These are phyloP conservation scores for Colletotrichum cuscutae DNA, from an alignment of 2,329 filamentous ascomycete species.

Conservation along the genomic window DNA sequence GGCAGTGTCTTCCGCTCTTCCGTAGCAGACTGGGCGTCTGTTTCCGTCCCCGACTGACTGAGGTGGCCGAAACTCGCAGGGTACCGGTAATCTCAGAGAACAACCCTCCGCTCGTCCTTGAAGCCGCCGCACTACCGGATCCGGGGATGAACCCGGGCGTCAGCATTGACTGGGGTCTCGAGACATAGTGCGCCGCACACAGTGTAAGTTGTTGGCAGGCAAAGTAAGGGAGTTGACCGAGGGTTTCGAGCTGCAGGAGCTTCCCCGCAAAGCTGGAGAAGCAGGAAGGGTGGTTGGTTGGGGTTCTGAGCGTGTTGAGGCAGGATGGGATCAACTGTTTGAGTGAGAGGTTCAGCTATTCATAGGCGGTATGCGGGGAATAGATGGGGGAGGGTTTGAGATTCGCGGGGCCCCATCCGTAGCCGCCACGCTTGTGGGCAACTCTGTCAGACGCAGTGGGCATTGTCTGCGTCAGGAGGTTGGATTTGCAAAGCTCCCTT, in stretches of 20 bases:
- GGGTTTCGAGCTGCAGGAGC: slow-evolving; percentile 12
- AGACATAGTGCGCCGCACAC: background rate
- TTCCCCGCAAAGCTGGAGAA: slow-evolving; percentile 19
- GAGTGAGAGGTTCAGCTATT: slow-evolving; percentile 16
- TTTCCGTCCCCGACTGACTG: background rate
- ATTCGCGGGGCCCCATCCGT: slow-evolving; percentile 27
- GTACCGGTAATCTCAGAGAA: background rate
- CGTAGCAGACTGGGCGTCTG: background rate
- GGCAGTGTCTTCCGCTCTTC: slow-evolving; percentile 8
- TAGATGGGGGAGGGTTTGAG: slow-evolving; percentile 23
- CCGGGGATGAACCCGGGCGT: slow-evolving; percentile 14
- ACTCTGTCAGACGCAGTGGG: slow-evolving; percentile 13
- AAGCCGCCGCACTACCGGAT: slow-evolving; percentile 19
- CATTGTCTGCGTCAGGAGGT: slow-evolving; percentile 18
- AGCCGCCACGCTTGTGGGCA: slow-evolving; percentile 8
- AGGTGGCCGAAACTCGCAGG: background rate
- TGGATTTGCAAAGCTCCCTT: slow-evolving; percentile 27
- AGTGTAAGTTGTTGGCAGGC: background rate
- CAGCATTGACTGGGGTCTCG: slow-evolving; percentile 4
- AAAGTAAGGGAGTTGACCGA: slow-evolving; percentile 1
- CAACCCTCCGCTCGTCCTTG: slow-evolving; percentile 31
- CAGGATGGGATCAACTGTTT: slow-evolving; percentile 15
- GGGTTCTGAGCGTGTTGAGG: slow-evolving; percentile 1
- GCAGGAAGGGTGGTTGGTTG: slow-evolving; percentile 1
- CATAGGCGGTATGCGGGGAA: slow-evolving; percentile 21